These are phyloP conservation scores for Casuarina equisetifolia DNA, from an alignment of 306 rosid species.

Conservation along the genomic window DNA sequence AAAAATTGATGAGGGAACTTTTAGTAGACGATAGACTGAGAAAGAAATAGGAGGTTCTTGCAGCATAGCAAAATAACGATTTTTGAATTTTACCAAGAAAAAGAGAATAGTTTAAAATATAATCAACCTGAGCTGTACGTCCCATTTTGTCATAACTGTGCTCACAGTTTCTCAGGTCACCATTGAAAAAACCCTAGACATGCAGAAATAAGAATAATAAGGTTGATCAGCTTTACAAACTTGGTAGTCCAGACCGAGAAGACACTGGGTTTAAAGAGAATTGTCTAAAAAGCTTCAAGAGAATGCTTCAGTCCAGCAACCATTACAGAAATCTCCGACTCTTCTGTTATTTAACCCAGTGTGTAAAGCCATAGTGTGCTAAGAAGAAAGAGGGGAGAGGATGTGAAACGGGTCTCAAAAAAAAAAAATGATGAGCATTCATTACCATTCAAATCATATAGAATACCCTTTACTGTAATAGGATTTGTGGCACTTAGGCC, in stretches of 20 bases:
- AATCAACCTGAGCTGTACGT: conserved; percentile 86
- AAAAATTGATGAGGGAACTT: conserved; percentile 24
- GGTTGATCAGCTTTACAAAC: background rate
- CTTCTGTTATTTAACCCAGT: conserved; percentile 16
- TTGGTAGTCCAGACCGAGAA: background rate
- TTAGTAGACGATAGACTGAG: conserved; percentile 14
- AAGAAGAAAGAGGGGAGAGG: conserved; percentile 17
- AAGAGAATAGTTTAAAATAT: conserved; percentile 10
- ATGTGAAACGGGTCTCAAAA: background rate
- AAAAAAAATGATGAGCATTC: conserved; percentile 19
- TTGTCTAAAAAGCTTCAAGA: background rate
- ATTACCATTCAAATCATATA: background rate
- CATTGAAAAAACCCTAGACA: conserved; percentile 71
- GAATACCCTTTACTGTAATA: background rate
- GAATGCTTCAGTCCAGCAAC: background rate
- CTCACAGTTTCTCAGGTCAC: conserved; percentile 81
- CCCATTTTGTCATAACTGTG: conserved; percentile 80
- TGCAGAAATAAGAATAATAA: conserved; percentile 18
- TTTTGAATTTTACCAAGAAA: background rate
- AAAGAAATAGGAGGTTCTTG: conserved; percentile 16
- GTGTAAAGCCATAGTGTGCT: background rate
- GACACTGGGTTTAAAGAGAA: background rate
- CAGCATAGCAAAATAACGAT: background rate
- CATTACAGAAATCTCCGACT: background rate
- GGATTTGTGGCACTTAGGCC: conserved; percentile 17